Percentiles rank a stretch among this genome's conserved stretches.
Conservation (phyloP, 345 rosid species). For the Salix brachista region DNA sequence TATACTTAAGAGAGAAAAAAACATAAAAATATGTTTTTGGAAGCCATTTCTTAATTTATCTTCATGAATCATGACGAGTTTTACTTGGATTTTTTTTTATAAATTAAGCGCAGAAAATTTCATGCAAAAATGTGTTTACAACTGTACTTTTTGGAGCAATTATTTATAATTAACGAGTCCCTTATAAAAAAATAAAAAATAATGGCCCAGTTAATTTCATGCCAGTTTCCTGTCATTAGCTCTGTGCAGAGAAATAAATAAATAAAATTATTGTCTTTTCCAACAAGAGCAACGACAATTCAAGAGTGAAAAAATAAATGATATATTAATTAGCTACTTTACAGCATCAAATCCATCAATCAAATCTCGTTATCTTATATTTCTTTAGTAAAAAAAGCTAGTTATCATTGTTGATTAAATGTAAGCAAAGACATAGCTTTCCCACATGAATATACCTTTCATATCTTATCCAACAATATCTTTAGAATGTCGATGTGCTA, state of each 20-base stretch:
- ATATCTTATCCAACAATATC: not conserved
- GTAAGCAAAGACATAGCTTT: not conserved
- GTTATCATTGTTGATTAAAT: constrained; percentile 9
- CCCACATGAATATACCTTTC: not conserved
- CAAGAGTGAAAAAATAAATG: not conserved
- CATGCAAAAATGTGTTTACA: not conserved
- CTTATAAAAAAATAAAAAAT: too few species aligned
- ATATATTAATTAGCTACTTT: not conserved
- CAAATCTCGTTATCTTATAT: not conserved
- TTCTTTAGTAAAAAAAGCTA: not conserved
- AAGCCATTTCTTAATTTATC: not conserved
- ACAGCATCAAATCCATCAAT: not conserved
- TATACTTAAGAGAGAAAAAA: not conserved
- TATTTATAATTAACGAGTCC: too few species aligned
- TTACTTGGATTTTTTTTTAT: not conserved
- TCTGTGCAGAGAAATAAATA: too few species aligned
- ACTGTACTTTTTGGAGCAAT: too few species aligned
- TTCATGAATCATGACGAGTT: not conserved
- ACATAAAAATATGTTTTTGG: not conserved
- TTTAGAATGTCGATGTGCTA: not conserved
- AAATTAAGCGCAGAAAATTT: not conserved
- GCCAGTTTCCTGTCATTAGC: not conserved
- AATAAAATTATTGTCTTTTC: too few species aligned
- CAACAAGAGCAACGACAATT: not conserved
- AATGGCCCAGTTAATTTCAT: not conserved